Evolutionary conservation across 768 basidiomycete genomes (phyloP), one percentile per base, ranked within the genome.

Genomic region (Lactifluus echinatus): DNA sequence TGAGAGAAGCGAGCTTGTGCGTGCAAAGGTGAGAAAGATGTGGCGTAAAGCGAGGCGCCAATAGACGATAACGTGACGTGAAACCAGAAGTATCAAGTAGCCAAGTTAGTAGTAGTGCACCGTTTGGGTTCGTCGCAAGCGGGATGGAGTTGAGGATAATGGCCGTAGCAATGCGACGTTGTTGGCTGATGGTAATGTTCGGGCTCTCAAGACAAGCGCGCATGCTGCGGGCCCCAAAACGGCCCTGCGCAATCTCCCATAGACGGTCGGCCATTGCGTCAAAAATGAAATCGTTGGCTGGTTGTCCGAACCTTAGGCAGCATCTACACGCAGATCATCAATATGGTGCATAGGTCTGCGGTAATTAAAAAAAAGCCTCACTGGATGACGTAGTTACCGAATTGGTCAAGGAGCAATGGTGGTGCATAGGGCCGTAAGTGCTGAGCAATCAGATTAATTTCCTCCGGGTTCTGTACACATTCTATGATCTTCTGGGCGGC

Each of bases 401-500:
- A 93, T 67, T 93, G 91, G 68, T 98, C 94, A 34, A 98, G 80
- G 39, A 98, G 80, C 19, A 99, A 78, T 10, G 96, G 93, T 44
- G 96, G 96, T 11, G 89, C 82, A 68, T 95, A 99, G 0, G 96
- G 85, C 57, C 89, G 77, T 58, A 99, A 72, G 68, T 95, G 89
- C 68, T 87, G 85, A 44, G 89, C 83, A 66, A 99, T 84, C 39
- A 95, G 71, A 6, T 77, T 77, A 53, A 93, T 80, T 69, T 99
- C 96, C 53, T 96, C 93, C 17, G 88, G 84, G 31, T 79, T 85
- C 55, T 85, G 81, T 43, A 93, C 89, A 60, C 93, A 95, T 73
- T 97, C 93, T 57, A 98, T 98, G 67, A 96, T 93, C 79, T 97
- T 98, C 72, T 99, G 96, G 3, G 94, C 94, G 2, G 95, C 95